Conservation (phyloP, 371 early-diverging fungal genomes). For the Blyttiomyces sp. region DNA sequence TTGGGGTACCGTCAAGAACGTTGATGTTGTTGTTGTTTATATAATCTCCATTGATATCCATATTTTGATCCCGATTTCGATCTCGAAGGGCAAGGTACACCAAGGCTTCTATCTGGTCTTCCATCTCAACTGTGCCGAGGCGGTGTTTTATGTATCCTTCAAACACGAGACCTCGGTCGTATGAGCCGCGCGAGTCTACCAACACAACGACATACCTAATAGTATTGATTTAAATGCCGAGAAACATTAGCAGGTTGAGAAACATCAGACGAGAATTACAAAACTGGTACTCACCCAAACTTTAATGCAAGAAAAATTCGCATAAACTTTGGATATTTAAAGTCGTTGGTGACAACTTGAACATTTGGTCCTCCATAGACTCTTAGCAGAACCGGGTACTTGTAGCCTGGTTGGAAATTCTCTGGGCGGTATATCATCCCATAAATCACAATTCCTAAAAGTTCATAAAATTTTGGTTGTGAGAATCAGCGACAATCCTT, state of each 20-base stretch:
- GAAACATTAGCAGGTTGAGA: background rate
- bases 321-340: slow-evolving; percentile 59
- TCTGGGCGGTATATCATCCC: slow-evolving; percentile 65
- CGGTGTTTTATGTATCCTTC: slow-evolving; percentile 52
- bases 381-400: slow-evolving; percentile 31
- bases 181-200: slow-evolving; percentile 73
- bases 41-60: background rate
- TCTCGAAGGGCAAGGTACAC: slow-evolving; percentile 39
- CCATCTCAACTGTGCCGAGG: slow-evolving; percentile 64
- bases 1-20: background rate
- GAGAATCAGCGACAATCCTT: background rate
- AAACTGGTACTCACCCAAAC: slow-evolving; percentile 47
- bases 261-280: background rate
- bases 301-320: slow-evolving; percentile 61
- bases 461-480: slow-evolving; percentile 7
- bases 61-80: no score
- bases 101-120: slow-evolving; percentile 69
- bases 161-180: slow-evolving; percentile 65
- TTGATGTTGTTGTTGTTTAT: background rate
- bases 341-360: slow-evolving; percentile 70
- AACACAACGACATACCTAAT: slow-evolving; percentile 61
- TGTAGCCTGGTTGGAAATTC: slow-evolving; percentile 9
- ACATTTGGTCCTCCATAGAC: slow-evolving; percentile 42
- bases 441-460: slow-evolving; percentile 47
- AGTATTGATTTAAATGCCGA: background rate